Conservation (phyloP, 148 eudicot genomes). For the Hydrangea macrophylla region DNA sequence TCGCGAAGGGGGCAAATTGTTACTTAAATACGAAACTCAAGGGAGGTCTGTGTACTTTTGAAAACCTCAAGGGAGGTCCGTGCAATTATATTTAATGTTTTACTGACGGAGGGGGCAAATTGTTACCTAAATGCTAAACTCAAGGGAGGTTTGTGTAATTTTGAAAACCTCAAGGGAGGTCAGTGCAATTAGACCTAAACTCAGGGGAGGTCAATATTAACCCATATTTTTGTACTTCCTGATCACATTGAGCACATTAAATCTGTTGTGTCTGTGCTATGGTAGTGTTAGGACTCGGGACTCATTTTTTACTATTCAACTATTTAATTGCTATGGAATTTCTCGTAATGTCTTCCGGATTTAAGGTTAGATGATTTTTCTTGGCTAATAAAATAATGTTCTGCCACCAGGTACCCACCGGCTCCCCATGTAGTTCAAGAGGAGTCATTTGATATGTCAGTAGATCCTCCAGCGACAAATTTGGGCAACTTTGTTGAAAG, state of each 20-base stretch:
- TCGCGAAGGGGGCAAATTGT: too few relatives aligned
- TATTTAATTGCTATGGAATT: not conserved
- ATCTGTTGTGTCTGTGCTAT: not conserved
- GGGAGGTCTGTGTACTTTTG: too few relatives aligned
- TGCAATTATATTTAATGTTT: too few relatives aligned
- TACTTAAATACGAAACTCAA: too few relatives aligned
- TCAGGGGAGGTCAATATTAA: too few relatives aligned
- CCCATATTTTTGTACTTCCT: not conserved
- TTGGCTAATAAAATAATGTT: constrained; percentile 5
- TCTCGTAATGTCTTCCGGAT: not conserved
- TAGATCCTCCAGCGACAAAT: constrained; percentile 32
- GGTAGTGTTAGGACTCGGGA: not conserved
- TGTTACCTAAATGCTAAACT: too few relatives aligned
- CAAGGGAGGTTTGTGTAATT: too few relatives aligned
- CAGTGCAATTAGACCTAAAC: too few relatives aligned
- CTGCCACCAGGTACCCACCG: constrained; percentile 44
- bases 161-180: not conserved
- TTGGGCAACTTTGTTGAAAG: constrained; percentile 56
- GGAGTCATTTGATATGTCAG: constrained; percentile 30
- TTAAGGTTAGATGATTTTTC: not conserved
- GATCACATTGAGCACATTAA: not conserved
- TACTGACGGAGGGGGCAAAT: too few relatives aligned
- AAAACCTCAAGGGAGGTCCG: too few relatives aligned
- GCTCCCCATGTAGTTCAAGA: constrained; percentile 28
- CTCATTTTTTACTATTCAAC: not conserved